Evolutionary conservation across 495 filamentous ascomycete species (phyloP), one percentile per base, ranked within the genome.

Genomic region (Tuber aestivum): DNA sequence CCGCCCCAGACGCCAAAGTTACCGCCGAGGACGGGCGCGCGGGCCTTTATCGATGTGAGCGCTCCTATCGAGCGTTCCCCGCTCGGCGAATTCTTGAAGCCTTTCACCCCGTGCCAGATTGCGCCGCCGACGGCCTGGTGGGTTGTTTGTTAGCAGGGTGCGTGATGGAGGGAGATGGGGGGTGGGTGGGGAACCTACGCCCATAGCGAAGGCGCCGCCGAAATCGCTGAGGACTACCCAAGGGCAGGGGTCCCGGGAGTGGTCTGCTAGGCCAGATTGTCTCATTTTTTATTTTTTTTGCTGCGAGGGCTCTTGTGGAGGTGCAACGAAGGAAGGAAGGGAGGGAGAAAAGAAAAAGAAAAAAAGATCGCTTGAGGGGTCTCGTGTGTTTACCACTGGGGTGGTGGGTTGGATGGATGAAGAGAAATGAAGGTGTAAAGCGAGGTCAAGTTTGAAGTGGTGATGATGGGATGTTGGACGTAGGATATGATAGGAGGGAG

Each of bases 1-100:
- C 95, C 95, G 81, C 95, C 96, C 95, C 95, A 99, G 44, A 94
- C 92, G 79, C 95, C 95, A 79, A 99, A 99, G 87, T 99, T 99
- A 77, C 95, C 95, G 76, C 95, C 95, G 72, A 98, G 88, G 70
- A 98, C 94, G 3, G 95, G 95, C 42, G 95, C 96, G 77, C 95
- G 91, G 73, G 94, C 93, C 87, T 99, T 99, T 86, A 99, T 94
- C 42, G 95, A 95, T 79, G 96, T 97, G 85, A 99, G 86, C 69
- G 96, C 93, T 79, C 96, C 95, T 87, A 98, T 94, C 84, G 95
- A 88, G 81, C 95, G 89, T 88, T 98, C 96, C 81, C 95, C 95
- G 84, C 70, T 56, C 41, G 89, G 89, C 77, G 88, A 89, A 87
- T 97, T 97, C 69, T 95, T 86, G 87, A 93, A 97, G 73, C 95